phyloP scores from a whole-genome alignment of 495 filamentous ascomycete genomes.

The Neurospora cerealis region DNA sequence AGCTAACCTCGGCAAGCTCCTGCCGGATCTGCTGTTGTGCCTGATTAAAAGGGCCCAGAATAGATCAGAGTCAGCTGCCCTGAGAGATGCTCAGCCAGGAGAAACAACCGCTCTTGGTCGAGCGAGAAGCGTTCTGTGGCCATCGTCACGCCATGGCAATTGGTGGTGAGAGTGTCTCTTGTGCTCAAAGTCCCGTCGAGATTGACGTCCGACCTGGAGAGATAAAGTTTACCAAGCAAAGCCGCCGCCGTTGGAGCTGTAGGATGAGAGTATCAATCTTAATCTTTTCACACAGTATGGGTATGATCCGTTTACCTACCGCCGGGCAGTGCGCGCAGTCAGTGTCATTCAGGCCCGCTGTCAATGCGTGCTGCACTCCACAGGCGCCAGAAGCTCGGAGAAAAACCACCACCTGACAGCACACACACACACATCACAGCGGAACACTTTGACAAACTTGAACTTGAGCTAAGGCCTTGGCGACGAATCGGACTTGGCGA shows the following conservation, averaged over 20 bases:
- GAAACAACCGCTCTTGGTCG: neutral
- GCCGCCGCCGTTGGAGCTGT: neutral
- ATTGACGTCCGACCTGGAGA: neutral
- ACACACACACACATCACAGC: neutral
- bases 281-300: neutral
- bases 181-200: neutral
- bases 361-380: neutral
- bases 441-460: neutral
- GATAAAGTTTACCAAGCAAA: neutral
- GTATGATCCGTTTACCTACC: neutral
- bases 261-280: neutral
- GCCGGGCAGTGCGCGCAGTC: neutral
- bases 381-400: neutral
- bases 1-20: neutral
- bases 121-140: neutral
- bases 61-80: neutral
- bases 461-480: neutral
- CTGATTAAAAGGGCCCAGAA: neutral
- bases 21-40: neutral
- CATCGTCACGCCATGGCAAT: neutral
- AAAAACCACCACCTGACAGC: neutral
- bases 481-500: neutral
- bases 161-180: neutral
- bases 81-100: neutral
- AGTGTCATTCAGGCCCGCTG: neutral